Conservation (phyloP, 2,329 filamentous ascomycete genomes). For the Penicillium sclerotigenum region DNA sequence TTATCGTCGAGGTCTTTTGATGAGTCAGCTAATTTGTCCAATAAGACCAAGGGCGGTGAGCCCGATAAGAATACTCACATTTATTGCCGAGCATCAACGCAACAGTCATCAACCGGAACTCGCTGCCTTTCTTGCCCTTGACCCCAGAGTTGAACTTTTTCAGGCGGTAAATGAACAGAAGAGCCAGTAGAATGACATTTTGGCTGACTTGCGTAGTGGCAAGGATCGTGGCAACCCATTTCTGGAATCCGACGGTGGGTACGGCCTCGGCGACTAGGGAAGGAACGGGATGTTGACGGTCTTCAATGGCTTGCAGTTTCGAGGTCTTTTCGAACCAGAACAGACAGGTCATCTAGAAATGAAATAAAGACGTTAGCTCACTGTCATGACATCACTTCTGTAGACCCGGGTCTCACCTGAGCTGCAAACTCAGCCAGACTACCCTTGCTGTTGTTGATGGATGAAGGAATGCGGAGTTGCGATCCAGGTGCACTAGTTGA, state of each 20-base stretch:
- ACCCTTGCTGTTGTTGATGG: slow-evolving; percentile 72
- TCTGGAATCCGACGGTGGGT: slow-evolving; percentile 76
- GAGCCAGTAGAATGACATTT: slow-evolving; percentile 85
- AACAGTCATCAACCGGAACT: slow-evolving; percentile 87
- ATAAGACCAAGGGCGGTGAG: slow-evolving; percentile 14
- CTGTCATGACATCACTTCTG: not conserved
- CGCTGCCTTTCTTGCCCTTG: slow-evolving; percentile 87
- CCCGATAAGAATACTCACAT: slow-evolving; percentile 55
- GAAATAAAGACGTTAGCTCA: not conserved
- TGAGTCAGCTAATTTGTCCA: slow-evolving; percentile 22
- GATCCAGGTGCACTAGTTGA: slow-evolving; percentile 40
- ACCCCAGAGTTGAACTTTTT: slow-evolving; percentile 88
- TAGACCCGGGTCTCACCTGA: slow-evolving; percentile 53
- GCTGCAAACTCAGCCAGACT: slow-evolving; percentile 80
- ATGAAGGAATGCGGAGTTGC: slow-evolving; percentile 66
- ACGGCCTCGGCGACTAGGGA: slow-evolving; percentile 67
- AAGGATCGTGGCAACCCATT: slow-evolving; percentile 89
- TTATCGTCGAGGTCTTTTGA: slow-evolving; percentile 84
- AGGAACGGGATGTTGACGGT: slow-evolving; percentile 47
- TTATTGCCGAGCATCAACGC: slow-evolving; percentile 98
- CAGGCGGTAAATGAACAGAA: slow-evolving; percentile 88
- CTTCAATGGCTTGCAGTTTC: slow-evolving; percentile 72
- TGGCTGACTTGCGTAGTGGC: slow-evolving; percentile 94
- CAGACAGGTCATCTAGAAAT: slow-evolving; percentile 76
- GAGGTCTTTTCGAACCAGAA: slow-evolving; percentile 95